Evolutionary conservation across 2,329 filamentous ascomycete genomes (phyloP).

Genomic region (Microascus cirrosus): DNA sequence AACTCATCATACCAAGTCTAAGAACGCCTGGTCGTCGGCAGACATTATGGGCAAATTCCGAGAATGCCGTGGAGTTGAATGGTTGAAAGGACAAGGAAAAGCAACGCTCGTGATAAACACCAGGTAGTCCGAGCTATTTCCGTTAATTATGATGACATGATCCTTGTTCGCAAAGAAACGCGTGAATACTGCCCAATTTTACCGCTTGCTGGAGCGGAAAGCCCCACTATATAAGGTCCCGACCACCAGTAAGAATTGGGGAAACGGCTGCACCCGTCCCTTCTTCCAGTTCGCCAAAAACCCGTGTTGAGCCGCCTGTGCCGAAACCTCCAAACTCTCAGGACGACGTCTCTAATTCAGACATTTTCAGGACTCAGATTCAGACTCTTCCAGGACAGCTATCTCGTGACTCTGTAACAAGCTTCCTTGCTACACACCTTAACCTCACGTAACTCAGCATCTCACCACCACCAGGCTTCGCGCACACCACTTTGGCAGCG

Average conservation of each 20-base stretch:
- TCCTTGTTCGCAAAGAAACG: neutral
- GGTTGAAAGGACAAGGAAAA: neutral
- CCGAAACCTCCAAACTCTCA: no score
- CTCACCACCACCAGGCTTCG: slow-evolving; percentile 44
- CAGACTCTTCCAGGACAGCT: neutral
- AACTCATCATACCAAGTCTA: slow-evolving; percentile 55
- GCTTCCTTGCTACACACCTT: slow-evolving; percentile 33
- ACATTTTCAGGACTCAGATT: no score
- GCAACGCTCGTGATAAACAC: neutral
- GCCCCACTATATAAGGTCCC: neutral
- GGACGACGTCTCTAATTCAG: no score
- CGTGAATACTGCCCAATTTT: neutral
- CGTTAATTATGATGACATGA: neutral
- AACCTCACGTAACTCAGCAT: slow-evolving; percentile 43
- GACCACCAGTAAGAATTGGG: neutral
- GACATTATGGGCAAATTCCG: slow-evolving; percentile 48
- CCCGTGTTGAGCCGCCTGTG: no score
- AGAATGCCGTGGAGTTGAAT: neutral
- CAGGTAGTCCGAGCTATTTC: neutral
- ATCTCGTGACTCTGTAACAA: slow-evolving; percentile 5
- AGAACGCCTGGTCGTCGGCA: slow-evolving; percentile 66
- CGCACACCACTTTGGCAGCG: slow-evolving; percentile 42
- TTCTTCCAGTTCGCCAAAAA: neutral
- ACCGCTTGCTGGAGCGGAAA: neutral
- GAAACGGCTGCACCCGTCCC: neutral